Percentiles rank a stretch among this genome's conserved stretches.
These are phyloP conservation scores for Punica granatum DNA, from an alignment of 345 rosid species.

Conservation along the genomic window DNA sequence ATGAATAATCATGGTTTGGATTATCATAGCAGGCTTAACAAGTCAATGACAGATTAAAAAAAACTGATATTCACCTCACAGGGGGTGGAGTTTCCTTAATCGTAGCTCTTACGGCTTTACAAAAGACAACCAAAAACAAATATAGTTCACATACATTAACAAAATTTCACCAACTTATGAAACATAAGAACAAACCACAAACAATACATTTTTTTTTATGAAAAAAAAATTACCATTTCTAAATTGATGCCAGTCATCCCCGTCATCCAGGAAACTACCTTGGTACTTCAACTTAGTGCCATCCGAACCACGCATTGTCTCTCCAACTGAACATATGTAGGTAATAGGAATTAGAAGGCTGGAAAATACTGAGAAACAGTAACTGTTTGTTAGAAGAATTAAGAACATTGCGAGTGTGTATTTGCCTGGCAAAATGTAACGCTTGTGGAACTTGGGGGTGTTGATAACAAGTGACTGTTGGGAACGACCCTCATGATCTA, in stretches of 20 bases:
- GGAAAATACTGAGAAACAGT: conserved; percentile 2
- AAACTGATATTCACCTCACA: conserved; percentile 32
- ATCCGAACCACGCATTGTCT: conserved; percentile 54
- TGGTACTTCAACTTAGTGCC: conserved; percentile 43
- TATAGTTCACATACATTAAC: not conserved
- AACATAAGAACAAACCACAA: conserved; percentile 6
- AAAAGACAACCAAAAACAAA: conserved; percentile 11
- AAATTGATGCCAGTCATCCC: conserved; percentile 68
- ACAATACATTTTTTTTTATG: too few relatives aligned
- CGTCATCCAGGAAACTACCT: conserved; percentile 64
- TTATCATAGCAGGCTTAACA: not conserved
- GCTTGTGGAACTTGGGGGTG: conserved; percentile 83
- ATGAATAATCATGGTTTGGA: not conserved
- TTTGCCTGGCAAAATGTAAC: conserved; percentile 79
- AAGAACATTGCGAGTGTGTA: not conserved
- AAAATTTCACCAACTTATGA: not conserved
- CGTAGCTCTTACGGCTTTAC: conserved; percentile 68
- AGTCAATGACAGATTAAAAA: not conserved
- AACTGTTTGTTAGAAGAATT: not conserved
- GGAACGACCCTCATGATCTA: conserved; percentile 78
- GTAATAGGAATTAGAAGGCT: conserved; percentile 3
- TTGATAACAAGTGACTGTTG: conserved; percentile 72
- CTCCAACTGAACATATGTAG: conserved; percentile 49
- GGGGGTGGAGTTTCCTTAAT: conserved; percentile 31
- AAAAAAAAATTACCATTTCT: conserved; percentile 49